These are phyloP conservation scores for Salicornia ramosissima DNA, from an alignment of 148 eudicot genomes.

Conservation along the genomic window DNA sequence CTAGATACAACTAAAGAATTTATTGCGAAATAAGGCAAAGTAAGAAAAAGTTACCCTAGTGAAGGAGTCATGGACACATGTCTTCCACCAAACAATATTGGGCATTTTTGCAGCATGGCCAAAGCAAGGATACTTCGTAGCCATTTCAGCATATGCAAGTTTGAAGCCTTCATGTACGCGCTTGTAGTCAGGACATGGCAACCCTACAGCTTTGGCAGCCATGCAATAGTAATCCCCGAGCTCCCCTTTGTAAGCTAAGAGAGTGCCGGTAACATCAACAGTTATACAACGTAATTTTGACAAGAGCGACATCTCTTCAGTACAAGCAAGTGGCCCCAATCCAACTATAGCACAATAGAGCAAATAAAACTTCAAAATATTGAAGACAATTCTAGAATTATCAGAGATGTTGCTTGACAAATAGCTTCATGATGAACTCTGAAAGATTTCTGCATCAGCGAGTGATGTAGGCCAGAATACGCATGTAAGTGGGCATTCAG, in stretches of 20 bases:
- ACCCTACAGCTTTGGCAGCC: conserved; percentile 93
- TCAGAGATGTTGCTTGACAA: conserved; percentile 2
- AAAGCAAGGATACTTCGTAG: conserved; percentile 84
- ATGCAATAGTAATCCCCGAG: conserved; percentile 96
- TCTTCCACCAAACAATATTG: conserved; percentile 96
- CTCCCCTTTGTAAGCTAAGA: conserved; percentile 90
- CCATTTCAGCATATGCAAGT: conserved; percentile 84
- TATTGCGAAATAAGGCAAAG: background rate
- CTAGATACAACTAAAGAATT: background rate
- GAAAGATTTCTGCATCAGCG: conserved; percentile 1
- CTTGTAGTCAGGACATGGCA: conserved; percentile 93
- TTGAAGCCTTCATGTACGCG: conserved; percentile 91
- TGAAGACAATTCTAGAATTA: background rate
- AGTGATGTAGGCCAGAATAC: background rate
- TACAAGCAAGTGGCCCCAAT: conserved; percentile 1
- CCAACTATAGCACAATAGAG: background rate
- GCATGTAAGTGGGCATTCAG: background rate
- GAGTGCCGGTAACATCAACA: conserved; percentile 92
- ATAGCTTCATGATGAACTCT: conserved; percentile 3
- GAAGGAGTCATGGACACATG: conserved; percentile 83
- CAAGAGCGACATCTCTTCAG: conserved; percentile 44
- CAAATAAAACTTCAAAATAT: background rate
- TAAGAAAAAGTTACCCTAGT: conserved; percentile 44
- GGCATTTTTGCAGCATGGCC: conserved; percentile 86
- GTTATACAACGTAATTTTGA: conserved; percentile 75